Evolutionary conservation across 352 stramenopile genomes (phyloP), one percentile per base, ranked within the genome.

Genomic region (Plasmopara halstedii): DNA sequence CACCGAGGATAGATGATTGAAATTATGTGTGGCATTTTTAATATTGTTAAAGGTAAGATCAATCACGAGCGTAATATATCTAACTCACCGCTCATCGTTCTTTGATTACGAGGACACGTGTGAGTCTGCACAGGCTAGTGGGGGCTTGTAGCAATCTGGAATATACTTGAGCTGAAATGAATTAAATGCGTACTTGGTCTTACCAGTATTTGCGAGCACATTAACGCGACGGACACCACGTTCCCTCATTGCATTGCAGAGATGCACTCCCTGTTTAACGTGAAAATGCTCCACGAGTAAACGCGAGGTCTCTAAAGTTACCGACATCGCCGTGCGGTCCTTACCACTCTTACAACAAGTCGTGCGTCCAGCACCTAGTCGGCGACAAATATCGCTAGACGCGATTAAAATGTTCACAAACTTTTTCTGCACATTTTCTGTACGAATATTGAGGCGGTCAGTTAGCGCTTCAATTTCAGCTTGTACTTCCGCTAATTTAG

Each of bases 261-360:
- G 67, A 41, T 88, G 76, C 33, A 94, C 76, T 6, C 82, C 82
- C 48, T 94, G 76, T 49, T 85, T 88, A 3, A 94, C 82, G 31
- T 88, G 73, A 26, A 94, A 93, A 46, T 96, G 69, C 56, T 91
- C 82, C 17, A 94, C 76, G 11, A 89, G 65, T 62, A 98, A 50
- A 26, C 95, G 87, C 35, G 92, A 94, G 36, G 95, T 85, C 64
- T 98, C 96, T 25, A 97, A 85, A 13, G 94, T 98, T 17, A 98
- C 86, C 13, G 96, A 95, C 95, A 99, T 99, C 18, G 89, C 92
- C 23, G 95, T 99, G 45, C 95, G 87, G 64, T 99, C 94, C 57
- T 99, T 99, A 2, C 95, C 94, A 52, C 79, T 96, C 65, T 99
- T 99, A 71, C 95, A 99, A 71, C 96, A 99, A 2, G 96, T 96